Evolutionary conservation across 495 filamentous ascomycete genomes (phyloP).

Genomic region (Hyaloscypha bicolor): DNA sequence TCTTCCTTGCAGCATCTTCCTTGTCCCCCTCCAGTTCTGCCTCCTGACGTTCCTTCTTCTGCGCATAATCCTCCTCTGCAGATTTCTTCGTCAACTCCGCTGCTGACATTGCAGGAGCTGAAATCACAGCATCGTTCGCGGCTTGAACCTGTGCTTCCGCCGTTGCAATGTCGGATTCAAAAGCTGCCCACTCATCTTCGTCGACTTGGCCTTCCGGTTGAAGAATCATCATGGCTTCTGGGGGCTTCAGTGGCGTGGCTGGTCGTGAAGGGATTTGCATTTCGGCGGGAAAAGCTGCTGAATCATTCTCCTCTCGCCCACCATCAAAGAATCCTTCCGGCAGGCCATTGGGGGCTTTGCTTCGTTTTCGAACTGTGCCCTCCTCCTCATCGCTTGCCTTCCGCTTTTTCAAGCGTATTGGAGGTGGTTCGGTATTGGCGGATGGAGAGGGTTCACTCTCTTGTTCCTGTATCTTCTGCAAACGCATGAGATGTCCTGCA

Average conservation of each 20-base stretch:
- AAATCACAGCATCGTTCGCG: constrained; percentile 61
- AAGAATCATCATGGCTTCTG: constrained; percentile 10
- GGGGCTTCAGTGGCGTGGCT: constrained; percentile 45
- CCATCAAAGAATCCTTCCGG: constrained; percentile 32
- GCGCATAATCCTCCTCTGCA: constrained; percentile 54
- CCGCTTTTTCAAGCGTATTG: constrained; percentile 24
- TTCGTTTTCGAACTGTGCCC: constrained; percentile 35
- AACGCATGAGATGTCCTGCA: constrained; percentile 43
- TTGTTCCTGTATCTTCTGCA: constrained; percentile 29
- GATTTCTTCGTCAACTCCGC: constrained; percentile 73
- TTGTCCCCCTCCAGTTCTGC: constrained; percentile 75
- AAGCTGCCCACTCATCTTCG: constrained; percentile 89
- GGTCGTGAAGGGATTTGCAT: constrained; percentile 59
- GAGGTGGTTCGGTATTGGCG: constrained; percentile 5
- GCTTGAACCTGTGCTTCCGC: constrained; percentile 36
- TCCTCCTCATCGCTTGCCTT: constrained; percentile 37
- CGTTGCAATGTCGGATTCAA: constrained; percentile 80
- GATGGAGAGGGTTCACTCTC: constrained; percentile 13
- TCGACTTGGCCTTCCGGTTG: constrained; percentile 48
- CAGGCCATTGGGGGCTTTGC: constrained; percentile 22
- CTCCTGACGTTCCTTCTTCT: constrained; percentile 57
- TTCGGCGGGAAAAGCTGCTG: constrained; percentile 25
- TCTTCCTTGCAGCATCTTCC: constrained; percentile 77
- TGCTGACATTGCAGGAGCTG: constrained; percentile 67
- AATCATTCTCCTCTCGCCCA: neutral